Evolutionary conservation across 257 asterid genomes (phyloP).

Genomic region (Cinchona pubescens): DNA sequence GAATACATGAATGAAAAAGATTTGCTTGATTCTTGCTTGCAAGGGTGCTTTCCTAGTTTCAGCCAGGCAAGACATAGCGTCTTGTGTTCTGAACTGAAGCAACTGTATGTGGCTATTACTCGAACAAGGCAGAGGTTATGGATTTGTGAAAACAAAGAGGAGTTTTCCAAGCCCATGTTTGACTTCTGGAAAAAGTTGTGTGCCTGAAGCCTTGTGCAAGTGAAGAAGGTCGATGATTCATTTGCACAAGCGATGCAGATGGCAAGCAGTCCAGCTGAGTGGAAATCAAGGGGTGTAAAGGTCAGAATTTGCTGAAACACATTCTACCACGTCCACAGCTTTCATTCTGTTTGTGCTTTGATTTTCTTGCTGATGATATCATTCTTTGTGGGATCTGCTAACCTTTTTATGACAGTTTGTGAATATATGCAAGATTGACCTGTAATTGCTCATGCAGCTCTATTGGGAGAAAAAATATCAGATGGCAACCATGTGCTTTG

Average conservation of each 20-base stretch:
- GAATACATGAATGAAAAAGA: constrained; percentile 46
- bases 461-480: constrained; percentile 60
- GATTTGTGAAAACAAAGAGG: constrained; percentile 59
- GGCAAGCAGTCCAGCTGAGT: constrained; percentile 65
- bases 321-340: not conserved
- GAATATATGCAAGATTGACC: not conserved
- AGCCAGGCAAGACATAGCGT: constrained; percentile 45
- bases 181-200: constrained; percentile 58
- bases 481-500: constrained; percentile 69
- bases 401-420: not conserved
- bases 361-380: not conserved
- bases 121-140: constrained; percentile 70
- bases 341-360: not conserved
- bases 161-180: constrained; percentile 51
- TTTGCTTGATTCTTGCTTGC: constrained; percentile 34
- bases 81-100: constrained; percentile 66
- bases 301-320: constrained; percentile 19
- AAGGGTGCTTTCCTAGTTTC: constrained; percentile 43
- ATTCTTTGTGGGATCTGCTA: not conserved
- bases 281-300: constrained; percentile 65
- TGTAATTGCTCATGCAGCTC: constrained; percentile 37
- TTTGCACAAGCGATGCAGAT: constrained; percentile 58
- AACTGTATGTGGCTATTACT: constrained; percentile 62
- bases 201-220: constrained; percentile 60
- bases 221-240: constrained; percentile 45